These are phyloP conservation scores for Aspergillus funiculosus DNA, from an alignment of 495 filamentous ascomycete genomes.

Conservation along the genomic window DNA sequence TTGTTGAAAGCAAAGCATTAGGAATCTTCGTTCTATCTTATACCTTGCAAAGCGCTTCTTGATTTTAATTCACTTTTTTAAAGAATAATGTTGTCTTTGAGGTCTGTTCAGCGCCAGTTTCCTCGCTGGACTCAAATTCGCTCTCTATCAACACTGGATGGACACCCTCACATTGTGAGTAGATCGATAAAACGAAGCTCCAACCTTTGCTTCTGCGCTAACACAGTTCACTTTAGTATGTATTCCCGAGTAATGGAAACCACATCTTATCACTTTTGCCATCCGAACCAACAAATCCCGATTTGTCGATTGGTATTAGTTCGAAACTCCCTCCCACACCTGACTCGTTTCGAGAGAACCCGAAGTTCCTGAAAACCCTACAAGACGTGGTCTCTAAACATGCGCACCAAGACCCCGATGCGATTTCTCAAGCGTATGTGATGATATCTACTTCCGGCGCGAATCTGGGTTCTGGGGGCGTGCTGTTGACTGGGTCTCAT, in stretches of 20 bases:
- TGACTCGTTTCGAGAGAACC: constrained; percentile 70
- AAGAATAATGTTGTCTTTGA: constrained; percentile 26
- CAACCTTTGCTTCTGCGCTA: background rate
- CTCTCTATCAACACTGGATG: constrained; percentile 47
- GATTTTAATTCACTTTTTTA: too few relatives aligned
- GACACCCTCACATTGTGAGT: constrained; percentile 51
- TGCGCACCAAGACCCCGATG: constrained; percentile 63
- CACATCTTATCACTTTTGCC: constrained; percentile 70
- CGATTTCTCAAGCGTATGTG: constrained; percentile 68
- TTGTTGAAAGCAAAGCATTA: too few relatives aligned
- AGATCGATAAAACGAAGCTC: background rate
- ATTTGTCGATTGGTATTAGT: constrained; percentile 71
- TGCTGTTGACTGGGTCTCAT: constrained; percentile 50
- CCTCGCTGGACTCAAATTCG: constrained; percentile 30
- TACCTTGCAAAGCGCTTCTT: too few relatives aligned
- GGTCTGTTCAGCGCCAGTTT: constrained; percentile 20
- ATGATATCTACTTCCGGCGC: constrained; percentile 75
- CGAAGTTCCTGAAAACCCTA: constrained; percentile 65
- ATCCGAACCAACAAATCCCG: constrained; percentile 60
- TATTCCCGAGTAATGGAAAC: constrained; percentile 46
- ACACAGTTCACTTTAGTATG: constrained; percentile 54
- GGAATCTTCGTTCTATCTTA: background rate
- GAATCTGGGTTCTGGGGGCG: constrained; percentile 59
- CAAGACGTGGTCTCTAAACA: constrained; percentile 65
- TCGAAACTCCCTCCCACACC: constrained; percentile 70